Evolutionary conservation across 2,329 filamentous ascomycete genomes (phyloP).

Genomic region (Cryphonectria parasitica): DNA sequence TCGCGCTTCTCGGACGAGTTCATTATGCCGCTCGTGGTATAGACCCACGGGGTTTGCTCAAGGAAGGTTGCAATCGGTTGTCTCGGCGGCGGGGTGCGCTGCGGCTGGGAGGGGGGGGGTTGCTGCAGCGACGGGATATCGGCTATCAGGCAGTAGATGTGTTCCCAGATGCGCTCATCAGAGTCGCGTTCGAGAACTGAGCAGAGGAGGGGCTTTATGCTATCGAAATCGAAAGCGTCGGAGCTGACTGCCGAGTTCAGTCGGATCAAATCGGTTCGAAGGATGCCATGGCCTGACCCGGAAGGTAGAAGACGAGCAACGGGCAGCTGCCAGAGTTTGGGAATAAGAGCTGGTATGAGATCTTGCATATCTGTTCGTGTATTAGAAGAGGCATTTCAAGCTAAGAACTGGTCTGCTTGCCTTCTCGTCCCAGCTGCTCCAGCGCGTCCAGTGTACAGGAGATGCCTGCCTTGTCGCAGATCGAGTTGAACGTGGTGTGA

Average conservation of each 20-base stretch:
- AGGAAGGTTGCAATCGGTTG: no score
- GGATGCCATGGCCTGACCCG: background rate
- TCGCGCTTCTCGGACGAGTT: constrained; percentile 43
- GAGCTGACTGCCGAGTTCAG: background rate
- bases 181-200: constrained; percentile 35
- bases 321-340: background rate
- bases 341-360: background rate
- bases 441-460: background rate
- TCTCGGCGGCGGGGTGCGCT: no score
- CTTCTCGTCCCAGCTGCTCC: background rate
- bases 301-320: background rate
- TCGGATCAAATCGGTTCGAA: background rate
- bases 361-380: background rate
- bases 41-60: no score
- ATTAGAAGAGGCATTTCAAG: background rate
- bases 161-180: constrained; percentile 42
- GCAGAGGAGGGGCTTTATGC: constrained; percentile 40
- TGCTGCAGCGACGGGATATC: constrained; percentile 36
- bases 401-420: background rate
- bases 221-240: constrained; percentile 33
- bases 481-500: no score
- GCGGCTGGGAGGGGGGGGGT: no score
- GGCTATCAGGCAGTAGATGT: constrained; percentile 42
- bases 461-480: background rate
- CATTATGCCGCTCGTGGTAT: constrained; percentile 40